These are phyloP conservation scores for Stephania japonica DNA, from an alignment of 164 flowering plant species.

Conservation along the genomic window DNA sequence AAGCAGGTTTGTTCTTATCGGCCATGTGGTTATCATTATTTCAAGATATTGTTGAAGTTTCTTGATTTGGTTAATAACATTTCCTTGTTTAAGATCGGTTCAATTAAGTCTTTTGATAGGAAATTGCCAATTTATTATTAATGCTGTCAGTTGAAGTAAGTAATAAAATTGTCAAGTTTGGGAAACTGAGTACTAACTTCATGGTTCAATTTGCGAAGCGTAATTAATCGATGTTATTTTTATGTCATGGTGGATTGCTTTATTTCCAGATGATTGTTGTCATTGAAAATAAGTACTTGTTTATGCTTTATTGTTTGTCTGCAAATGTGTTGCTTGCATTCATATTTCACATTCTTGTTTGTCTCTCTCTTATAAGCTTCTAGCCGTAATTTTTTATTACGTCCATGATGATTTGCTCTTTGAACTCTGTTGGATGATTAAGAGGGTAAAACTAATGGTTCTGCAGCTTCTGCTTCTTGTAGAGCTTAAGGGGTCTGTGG, in stretches of 20 bases:
- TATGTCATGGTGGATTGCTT: neutral
- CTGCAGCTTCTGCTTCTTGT: neutral
- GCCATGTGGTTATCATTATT: neutral
- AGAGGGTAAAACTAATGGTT: neutral
- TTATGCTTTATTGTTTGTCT: neutral
- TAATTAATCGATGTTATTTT: too few species aligned
- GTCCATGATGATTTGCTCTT: neutral
- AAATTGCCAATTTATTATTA: too few species aligned
- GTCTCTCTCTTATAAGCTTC: neutral
- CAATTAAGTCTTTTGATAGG: too few species aligned
- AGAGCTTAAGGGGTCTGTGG: neutral
- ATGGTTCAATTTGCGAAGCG: too few species aligned
- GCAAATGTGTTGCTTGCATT: neutral
- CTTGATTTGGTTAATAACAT: neutral
- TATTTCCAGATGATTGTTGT: neutral
- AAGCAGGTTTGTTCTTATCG: conserved; percentile 44
- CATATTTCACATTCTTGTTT: neutral
- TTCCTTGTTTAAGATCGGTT: neutral
- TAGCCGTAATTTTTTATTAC: neutral
- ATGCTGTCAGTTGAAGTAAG: too few species aligned
- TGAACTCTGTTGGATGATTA: neutral
- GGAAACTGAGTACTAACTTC: too few species aligned
- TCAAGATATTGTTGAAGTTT: neutral
- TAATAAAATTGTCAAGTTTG: too few species aligned
- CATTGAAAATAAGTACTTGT: neutral